Evolutionary conservation across 768 basidiomycete species (phyloP), one percentile per base, ranked within the genome.

Genomic region (Holtermanniella nyarrowii): DNA sequence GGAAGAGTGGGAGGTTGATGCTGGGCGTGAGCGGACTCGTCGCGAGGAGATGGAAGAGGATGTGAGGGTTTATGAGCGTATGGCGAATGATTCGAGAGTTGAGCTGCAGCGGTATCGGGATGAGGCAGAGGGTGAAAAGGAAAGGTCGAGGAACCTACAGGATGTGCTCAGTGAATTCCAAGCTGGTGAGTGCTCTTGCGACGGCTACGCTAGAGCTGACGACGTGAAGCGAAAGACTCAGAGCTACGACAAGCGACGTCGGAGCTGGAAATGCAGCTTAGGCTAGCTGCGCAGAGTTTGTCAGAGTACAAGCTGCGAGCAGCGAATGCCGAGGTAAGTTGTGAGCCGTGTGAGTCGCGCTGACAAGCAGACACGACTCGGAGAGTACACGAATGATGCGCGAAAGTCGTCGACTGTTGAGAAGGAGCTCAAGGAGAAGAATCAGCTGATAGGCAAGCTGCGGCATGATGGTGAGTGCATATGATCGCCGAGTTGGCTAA

Each of bases 111-210:
- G 69, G 25, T 75, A 63, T 0, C 80, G 82, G 55, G 74, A 88
- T 39, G 82, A 82, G 55, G 69, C 74, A 18, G 67, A 66, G 25
- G 51, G 58, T 26, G 73, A 74, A 48, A 76, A 76, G 55, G 83
- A 87, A 73, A 85, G 83, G 62, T 80, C 82, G 3, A 75, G 72
- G 5, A 97, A 97, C 72, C 69, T 99, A 53, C 87, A 96, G 69
- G 84, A 85, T 2, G 95, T 99, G 3, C 73, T 99, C 61, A 84
- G 88, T 65, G 95, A 97, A 72, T 99, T 97, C 73, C 89, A 97
- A 73, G 77, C 82, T 48, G 84, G 93, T 91, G 60, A 53, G 84
- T 74, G 2, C 23, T 1, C 26, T 31, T 24, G 18, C 45, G 26
- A 18, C 4, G 42, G 49, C 49, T 31, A 3, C 21, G 42, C 7